phyloP scores from a whole-genome alignment of 2,329 filamentous ascomycete species.

The Byssothecium circinans region DNA sequence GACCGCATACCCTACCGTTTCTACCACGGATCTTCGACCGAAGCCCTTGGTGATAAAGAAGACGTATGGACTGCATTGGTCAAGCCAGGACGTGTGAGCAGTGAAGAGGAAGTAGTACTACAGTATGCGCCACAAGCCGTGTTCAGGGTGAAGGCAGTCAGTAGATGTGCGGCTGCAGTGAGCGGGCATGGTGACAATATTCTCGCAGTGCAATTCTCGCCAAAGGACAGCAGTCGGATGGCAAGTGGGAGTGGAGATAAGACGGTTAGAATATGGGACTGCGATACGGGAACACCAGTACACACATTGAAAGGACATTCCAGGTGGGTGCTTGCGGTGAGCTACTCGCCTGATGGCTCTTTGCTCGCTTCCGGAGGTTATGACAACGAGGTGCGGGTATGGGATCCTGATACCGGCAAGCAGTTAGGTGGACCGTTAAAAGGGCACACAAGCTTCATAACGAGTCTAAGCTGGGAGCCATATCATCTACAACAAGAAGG shows the following conservation, averaged over 20 bases:
- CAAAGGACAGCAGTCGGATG: conserved; percentile 72
- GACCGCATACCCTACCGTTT: conserved; percentile 69
- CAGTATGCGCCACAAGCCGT: conserved; percentile 82
- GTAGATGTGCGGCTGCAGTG: conserved; percentile 84
- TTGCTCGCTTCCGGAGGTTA: conserved; percentile 87
- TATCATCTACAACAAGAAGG: conserved; percentile 78
- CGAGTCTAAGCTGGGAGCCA: conserved; percentile 87
- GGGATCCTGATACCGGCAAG: conserved; percentile 82
- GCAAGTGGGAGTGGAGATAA: conserved; percentile 90
- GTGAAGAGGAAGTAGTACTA: conserved; percentile 64
- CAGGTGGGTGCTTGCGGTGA: conserved; percentile 85
- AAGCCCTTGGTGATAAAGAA: conserved; percentile 50
- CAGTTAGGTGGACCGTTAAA: conserved; percentile 71
- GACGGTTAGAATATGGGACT: conserved; percentile 92
- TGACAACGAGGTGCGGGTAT: conserved; percentile 88
- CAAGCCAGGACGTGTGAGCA: conserved; percentile 49
- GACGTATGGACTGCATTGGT: conserved; percentile 48
- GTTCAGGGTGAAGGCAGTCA: conserved; percentile 89
- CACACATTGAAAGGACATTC: conserved; percentile 85
- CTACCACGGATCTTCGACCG: conserved; percentile 54
- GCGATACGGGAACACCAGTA: conserved; percentile 86
- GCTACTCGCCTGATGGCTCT: conserved; percentile 81
- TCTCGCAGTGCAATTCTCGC: conserved; percentile 82
- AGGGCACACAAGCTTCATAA: conserved; percentile 89
- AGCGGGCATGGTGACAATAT: conserved; percentile 92